A percentile compares a stretch with the other conserved stretches of the same genome.
Evolutionary conservation across 371 early-diverging fungal species (phyloP).

Genomic region (Haplosporangium sp.): DNA sequence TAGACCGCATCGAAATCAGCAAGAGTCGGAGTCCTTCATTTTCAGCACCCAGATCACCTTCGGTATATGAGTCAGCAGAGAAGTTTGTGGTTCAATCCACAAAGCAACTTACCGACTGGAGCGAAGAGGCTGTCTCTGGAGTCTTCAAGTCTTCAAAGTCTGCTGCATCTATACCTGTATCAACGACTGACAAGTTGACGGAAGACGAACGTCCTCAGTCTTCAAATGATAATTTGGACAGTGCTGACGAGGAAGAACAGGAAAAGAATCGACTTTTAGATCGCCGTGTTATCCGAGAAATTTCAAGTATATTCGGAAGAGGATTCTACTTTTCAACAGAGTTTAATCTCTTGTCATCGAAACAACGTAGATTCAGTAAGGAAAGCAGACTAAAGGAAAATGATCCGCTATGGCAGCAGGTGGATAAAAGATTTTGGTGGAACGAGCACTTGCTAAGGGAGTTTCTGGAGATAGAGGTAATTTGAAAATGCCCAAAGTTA

Average conservation of each 20-base stretch:
- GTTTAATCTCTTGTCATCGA: conserved; percentile 53
- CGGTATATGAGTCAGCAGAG: conserved; percentile 30
- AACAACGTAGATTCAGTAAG: conserved; percentile 42
- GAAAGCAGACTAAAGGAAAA: conserved; percentile 16
- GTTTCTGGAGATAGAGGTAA: conserved; percentile 59
- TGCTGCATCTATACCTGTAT: background rate
- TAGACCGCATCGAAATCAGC: background rate
- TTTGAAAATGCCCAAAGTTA: no score
- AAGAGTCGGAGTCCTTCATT: background rate
- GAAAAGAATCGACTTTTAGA: conserved; percentile 64
- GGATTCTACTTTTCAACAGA: conserved; percentile 75
- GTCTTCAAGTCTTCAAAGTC: conserved; percentile 26
- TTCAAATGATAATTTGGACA: background rate
- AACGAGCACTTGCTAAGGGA: conserved; percentile 70
- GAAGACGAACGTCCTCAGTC: conserved; percentile 1
- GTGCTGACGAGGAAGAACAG: conserved; percentile 17
- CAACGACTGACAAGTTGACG: background rate
- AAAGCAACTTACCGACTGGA: conserved; percentile 26
- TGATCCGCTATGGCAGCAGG: conserved; percentile 57
- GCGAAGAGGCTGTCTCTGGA: conserved; percentile 28
- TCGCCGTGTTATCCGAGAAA: conserved; percentile 69
- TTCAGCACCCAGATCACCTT: conserved; percentile 14
- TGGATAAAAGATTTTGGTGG: conserved; percentile 74
- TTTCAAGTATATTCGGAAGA: conserved; percentile 70
- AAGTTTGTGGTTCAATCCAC: conserved; percentile 26